phyloP scores from a whole-genome alignment of 306 rosid species.

The Malus sylvestris region DNA sequence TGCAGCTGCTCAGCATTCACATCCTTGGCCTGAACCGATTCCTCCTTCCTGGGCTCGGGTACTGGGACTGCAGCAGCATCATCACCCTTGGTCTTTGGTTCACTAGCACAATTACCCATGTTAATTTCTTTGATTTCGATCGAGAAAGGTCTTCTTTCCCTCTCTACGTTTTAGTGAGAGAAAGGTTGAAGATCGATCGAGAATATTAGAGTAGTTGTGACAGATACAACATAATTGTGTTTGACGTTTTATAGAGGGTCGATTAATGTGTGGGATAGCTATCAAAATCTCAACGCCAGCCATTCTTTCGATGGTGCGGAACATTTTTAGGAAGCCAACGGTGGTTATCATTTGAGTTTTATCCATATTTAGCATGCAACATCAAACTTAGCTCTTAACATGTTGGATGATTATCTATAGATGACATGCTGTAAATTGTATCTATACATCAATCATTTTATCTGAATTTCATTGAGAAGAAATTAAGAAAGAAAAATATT shows the following conservation, averaged over 20 bases:
- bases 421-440: not conserved
- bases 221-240: not conserved
- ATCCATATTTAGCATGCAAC: not conserved
- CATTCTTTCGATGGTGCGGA: conserved; percentile 13
- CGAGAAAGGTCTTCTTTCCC: conserved; percentile 5
- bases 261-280: not conserved
- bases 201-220: not conserved
- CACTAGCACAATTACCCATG: conserved; percentile 27
- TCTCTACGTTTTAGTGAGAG: conserved; percentile 16
- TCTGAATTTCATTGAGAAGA: not conserved
- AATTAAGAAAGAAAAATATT: not conserved
- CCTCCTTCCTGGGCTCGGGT: conserved; percentile 8
- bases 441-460: not conserved
- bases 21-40: not conserved
- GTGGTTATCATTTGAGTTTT: not conserved
- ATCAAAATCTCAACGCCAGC: conserved; percentile 1
- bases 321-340: conserved; percentile 7
- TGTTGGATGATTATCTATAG: not conserved
- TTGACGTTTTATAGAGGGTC: not conserved
- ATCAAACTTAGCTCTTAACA: not conserved
- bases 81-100: conserved; percentile 26
- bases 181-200: conserved; percentile 18
- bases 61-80: not conserved
- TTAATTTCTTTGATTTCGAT: not conserved
- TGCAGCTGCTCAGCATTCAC: not conserved